Evolutionary conservation across 305 asterid species (phyloP), one percentile per base, ranked within the genome.

Genomic region (Striga hermonthica): DNA sequence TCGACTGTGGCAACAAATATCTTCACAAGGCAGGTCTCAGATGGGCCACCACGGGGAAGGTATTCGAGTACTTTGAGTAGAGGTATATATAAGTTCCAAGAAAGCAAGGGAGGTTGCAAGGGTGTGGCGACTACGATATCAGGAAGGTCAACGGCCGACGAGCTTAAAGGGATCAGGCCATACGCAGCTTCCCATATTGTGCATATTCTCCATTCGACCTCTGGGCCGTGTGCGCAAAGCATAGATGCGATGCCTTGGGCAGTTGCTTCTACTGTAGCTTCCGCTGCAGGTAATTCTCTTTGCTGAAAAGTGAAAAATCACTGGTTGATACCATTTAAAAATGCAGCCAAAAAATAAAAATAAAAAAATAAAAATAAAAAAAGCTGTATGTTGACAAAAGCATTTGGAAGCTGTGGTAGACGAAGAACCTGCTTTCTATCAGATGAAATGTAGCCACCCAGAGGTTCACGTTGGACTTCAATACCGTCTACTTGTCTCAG

Each of bases 131-230:
- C 96, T 57, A 93, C 64, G 62, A 90, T 88, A 78, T 93, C 99
- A 43, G 99, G 99, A 76, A 93, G 97, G 75, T 93, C 99, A 48
- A 93, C 93, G 37, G 84, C 93, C 14, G 96, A 90, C 64, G 99
- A 93, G 71, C 95, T 86, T 79, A 93, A 73, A 53, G 99, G 99
- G 81, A 93, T 88, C 78, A 93, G 77, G 57, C 99, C 99, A 76
- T 93, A 93, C 50, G 99, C 99, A 71, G 96, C 99, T 88, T 93
- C 99, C 99, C 99, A 93, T 66, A 93, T 82, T 60, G 99, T 93
- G 75, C 99, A 90, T 79, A 93, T 90, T 76, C 99, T 85, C 99
- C 99, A 93, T 76, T 93, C 97, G 50, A 90, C 97, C 86, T 93
- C 99, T 12, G 95, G 95, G 35, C 97, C 99, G 74, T 93, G 97